These are phyloP conservation scores for Cnidoscolus chayamansa DNA, from an alignment of 441 rosid genomes.

Conservation along the genomic window DNA sequence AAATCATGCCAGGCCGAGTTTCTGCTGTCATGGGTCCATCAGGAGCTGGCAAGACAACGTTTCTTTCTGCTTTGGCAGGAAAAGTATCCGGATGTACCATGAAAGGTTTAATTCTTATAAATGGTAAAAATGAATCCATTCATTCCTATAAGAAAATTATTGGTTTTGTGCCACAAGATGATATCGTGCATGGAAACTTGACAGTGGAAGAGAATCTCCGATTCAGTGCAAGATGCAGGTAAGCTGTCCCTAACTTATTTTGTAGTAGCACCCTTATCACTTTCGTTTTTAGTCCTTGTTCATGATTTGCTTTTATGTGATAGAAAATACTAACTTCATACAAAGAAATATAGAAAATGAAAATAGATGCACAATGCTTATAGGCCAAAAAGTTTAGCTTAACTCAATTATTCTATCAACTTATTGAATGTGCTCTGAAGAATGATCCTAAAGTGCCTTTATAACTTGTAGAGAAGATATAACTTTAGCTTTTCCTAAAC, in stretches of 20 bases:
- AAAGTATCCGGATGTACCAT: slow-evolving; percentile 65
- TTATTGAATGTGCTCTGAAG: background rate
- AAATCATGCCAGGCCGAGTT: slow-evolving; percentile 74
- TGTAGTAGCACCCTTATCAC: slow-evolving; percentile 1
- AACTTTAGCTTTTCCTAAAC: background rate
- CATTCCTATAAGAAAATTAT: slow-evolving; percentile 78
- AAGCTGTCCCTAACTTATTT: slow-evolving; percentile 18
- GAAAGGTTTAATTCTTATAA: slow-evolving; percentile 66
- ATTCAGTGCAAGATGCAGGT: slow-evolving; percentile 94
- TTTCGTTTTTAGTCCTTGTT: slow-evolving; percentile 5
- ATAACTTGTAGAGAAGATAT: background rate
- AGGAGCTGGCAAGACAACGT: slow-evolving; percentile 93
- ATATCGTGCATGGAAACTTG: slow-evolving; percentile 91
- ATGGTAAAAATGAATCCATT: slow-evolving; percentile 70
- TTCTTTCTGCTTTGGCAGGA: slow-evolving; percentile 80
- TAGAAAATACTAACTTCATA: too few species aligned
- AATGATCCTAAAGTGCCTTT: slow-evolving; percentile 1
- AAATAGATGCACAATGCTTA: background rate
- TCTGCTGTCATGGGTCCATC: slow-evolving; percentile 99
- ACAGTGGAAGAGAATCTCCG: slow-evolving; percentile 95
- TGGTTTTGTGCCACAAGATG: slow-evolving; percentile 98
- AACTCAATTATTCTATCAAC: background rate
- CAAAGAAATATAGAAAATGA: background rate
- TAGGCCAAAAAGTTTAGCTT: background rate
- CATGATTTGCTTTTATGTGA: background rate